These are phyloP conservation scores for Arthrobotrys entomopaga DNA, from an alignment of 2,329 filamentous ascomycete species.

Conservation along the genomic window DNA sequence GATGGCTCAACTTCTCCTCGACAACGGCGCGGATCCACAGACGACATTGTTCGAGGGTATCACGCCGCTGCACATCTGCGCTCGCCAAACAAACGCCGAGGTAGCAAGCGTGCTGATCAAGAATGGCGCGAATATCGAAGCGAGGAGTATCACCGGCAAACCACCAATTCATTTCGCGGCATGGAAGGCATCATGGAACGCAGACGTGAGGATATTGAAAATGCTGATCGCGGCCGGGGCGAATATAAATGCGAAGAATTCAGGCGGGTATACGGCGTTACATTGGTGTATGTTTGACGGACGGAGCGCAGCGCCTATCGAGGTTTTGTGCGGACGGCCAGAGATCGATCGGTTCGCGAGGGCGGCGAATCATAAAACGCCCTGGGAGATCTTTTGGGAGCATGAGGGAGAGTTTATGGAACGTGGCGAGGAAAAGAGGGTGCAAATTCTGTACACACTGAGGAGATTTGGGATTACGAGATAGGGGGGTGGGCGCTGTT, in stretches of 20 bases:
- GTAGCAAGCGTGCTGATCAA: conserved; percentile 47
- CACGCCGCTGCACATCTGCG: conserved; percentile 51
- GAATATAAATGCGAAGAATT: conserved; percentile 53
- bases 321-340: conserved; percentile 29
- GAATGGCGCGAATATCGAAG: conserved; percentile 49
- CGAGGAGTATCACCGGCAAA: conserved; percentile 49
- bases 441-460: conserved; percentile 51
- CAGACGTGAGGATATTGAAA: conserved; percentile 47
- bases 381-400: conserved; percentile 54
- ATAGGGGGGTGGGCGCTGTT: conserved; percentile 9
- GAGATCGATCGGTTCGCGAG: conserved; percentile 50
- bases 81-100: conserved; percentile 50
- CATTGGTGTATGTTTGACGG: conserved; percentile 55
- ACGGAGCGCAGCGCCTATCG: conserved; percentile 49
- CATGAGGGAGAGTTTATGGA: conserved; percentile 47
- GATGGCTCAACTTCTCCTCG: conserved; percentile 50
- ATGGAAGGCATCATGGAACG: conserved; percentile 53
- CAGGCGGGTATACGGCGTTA: conserved; percentile 45
- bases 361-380: conserved; percentile 51
- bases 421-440: conserved; percentile 48
- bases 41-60: conserved; percentile 49
- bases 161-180: conserved; percentile 53
- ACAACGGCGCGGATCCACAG: conserved; percentile 45
- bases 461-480: conserved; percentile 47
- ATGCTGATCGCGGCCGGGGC: conserved; percentile 50